A percentile compares a stretch with the other conserved stretches of the same genome.
These are phyloP conservation scores for Ploettnerulaceae sp. DNA, from an alignment of 2,329 filamentous ascomycete genomes.

Conservation along the genomic window DNA sequence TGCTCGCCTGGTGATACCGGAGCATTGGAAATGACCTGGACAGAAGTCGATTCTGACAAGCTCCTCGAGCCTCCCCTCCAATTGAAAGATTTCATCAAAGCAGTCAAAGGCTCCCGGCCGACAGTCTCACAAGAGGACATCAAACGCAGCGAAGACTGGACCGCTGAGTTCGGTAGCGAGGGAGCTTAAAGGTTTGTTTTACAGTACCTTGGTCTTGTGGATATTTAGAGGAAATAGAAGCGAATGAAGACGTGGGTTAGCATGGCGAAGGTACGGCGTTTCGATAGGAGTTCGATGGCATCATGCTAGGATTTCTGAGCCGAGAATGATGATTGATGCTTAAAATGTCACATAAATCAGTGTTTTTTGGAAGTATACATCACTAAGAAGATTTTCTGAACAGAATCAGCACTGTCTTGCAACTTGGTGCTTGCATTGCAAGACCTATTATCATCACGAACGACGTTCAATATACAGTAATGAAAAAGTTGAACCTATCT, in stretches of 20 bases:
- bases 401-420: background rate
- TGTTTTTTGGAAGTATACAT: background rate
- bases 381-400: background rate
- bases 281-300: slow-evolving; percentile 16
- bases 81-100: slow-evolving; percentile 89
- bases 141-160: slow-evolving; percentile 84
- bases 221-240: background rate
- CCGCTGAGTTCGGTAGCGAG: slow-evolving; percentile 91
- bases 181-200: slow-evolving; percentile 43
- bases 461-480: background rate
- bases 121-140: slow-evolving; percentile 89
- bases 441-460: background rate
- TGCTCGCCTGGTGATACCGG: slow-evolving; percentile 88
- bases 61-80: slow-evolving; percentile 81
- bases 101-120: slow-evolving; percentile 80
- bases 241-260: slow-evolving; percentile 12
- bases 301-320: slow-evolving; percentile 7
- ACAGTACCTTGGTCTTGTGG: background rate
- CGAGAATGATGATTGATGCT: slow-evolving; percentile 5
- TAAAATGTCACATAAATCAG: slow-evolving; percentile 14
- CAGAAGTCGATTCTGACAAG: slow-evolving; percentile 76
- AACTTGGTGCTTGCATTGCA: background rate
- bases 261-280: slow-evolving; percentile 23
- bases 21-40: slow-evolving; percentile 91
- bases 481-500: background rate